Evolutionary conservation across 805 yeast genomes (phyloP).

Genomic region (Cyberlindnera maclurae): DNA sequence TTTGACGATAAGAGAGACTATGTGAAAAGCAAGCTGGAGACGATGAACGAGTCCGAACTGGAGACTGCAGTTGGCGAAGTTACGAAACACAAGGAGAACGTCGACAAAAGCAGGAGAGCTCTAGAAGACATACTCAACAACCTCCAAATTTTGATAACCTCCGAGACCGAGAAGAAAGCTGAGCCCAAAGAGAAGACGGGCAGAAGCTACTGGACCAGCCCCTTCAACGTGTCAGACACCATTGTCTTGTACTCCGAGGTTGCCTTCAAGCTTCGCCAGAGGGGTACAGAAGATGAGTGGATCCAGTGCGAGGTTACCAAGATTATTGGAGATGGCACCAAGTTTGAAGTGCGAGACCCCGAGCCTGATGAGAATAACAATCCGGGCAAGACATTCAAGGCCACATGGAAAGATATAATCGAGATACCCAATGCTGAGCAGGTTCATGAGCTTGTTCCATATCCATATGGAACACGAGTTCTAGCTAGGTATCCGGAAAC

Average conservation of each 20-base stretch:
- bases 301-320: slow-evolving; percentile 86
- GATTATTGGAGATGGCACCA: slow-evolving; percentile 64
- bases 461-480: slow-evolving; percentile 74
- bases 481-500: slow-evolving; percentile 96
- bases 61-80: slow-evolving; percentile 34
- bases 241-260: slow-evolving; percentile 70
- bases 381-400: slow-evolving; percentile 79
- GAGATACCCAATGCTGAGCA: slow-evolving; percentile 54
- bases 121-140: slow-evolving; percentile 38
- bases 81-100: slow-evolving; percentile 47
- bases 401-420: slow-evolving; percentile 73
- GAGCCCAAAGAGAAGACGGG: slow-evolving; percentile 23
- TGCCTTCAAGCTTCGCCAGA: slow-evolving; percentile 69
- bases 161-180: slow-evolving; percentile 20
- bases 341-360: slow-evolving; percentile 90
- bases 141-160: slow-evolving; percentile 36
- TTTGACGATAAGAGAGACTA: slow-evolving; percentile 36
- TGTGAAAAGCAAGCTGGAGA: slow-evolving; percentile 25
- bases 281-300: slow-evolving; percentile 84
- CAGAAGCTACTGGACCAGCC: slow-evolving; percentile 36
- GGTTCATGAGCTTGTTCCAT: slow-evolving; percentile 37
- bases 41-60: slow-evolving; percentile 33
- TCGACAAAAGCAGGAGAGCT: slow-evolving; percentile 43
- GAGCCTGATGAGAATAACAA: slow-evolving; percentile 94
- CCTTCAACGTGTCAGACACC: slow-evolving; percentile 53